Evolutionary conservation across 805 yeast species (phyloP), one percentile per base, ranked within the genome.

Genomic region (Candida berthetii): DNA sequence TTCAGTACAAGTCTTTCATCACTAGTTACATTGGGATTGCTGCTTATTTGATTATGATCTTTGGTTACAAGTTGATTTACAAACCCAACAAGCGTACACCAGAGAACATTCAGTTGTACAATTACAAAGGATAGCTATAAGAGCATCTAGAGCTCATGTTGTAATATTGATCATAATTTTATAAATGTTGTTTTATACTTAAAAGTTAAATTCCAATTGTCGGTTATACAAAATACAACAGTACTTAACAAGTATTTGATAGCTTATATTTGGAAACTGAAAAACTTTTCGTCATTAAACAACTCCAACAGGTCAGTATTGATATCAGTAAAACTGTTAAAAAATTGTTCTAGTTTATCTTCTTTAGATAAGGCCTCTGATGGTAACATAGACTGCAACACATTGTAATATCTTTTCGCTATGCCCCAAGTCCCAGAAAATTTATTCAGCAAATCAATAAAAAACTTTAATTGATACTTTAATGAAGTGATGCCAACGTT

Each of bases 11-110:
- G 58, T 58, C 66, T 15, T 79, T 79, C 50, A 78, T 79, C 50
- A 77, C 85, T 34, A 81, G 82, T 32, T 79, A 79, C 58, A 74
- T 79, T 46, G 76, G 79, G 19, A 70, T 78, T 40, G 84, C 84
- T 19, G 73, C 76, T 16, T 79, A 67, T 50, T 13, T 79, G 31
- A 60, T 71, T 29, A 59, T 69, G 52, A 64, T 65, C 40, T 45
- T 67, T 45, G 80, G 78, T 5, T 76, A 72, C 67, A 80, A 79
- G 63, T 7, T 76, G 35, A 47, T 62, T 50, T 58, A 55, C 54
- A 74, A 64, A 50, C 66, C 80, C 27, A 64, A 61, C 45, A 41
- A 62, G 28, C n/a, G 66, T 72, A 41, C 9, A 16, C 7, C 79
- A 13, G 57, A 56, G 37, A 80, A 76, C 46, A 76, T 71, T 22